Base-by-base conservation (phyloP, 1,284 basidiomycete genomes). In the Golubevia pallescens region DNA sequence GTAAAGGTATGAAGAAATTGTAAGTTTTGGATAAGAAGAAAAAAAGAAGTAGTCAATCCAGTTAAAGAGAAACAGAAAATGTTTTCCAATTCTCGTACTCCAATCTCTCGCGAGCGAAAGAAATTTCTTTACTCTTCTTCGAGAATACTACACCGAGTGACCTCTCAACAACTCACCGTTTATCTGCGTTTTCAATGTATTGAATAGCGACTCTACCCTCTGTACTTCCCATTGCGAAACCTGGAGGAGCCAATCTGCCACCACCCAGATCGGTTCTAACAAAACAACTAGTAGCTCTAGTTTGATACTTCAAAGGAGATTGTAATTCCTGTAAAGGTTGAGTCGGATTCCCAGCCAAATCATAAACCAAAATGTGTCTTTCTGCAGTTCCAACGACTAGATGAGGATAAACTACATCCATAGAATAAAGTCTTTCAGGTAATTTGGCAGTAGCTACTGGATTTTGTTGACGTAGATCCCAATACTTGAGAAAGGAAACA, bases 331-430 rank as follows among this genome's bases (percentile, higher is more conserved):
- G 53, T 28, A 28, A 28, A 28, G 28, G 28, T 28, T 28, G 28
- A 28, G 28, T 28, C 28, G 28, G 28, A 28, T 28, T 28, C 28
- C 28, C 28, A n/a, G n/a, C n/a, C n/a, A n/a, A n/a, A n/a, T n/a
- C n/a, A n/a, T n/a, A n/a, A n/a, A n/a, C n/a, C n/a, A n/a, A n/a
- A n/a, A 98, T 91, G 83, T 95, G 91, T 34, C 93, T 90, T 74
- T 95, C 94, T 14, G 95, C 96, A 5, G 93, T 96, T n/a, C 93
- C 96, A 42, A 95, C 93, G 32, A 97, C 94, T 87, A 96, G 90
- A n/a, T 95, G 88, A 0, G 93, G 93, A 80, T 92, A 93, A 65
- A 90, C 89, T 14, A 92, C 90, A 77, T 96, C 93, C 88, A 94
- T 90, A 4, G 75, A 69, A 62, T 85, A 84, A 52, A 77, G 77